phyloP scores from a whole-genome alignment of 345 rosid genomes.

The Passiflora organensis region DNA sequence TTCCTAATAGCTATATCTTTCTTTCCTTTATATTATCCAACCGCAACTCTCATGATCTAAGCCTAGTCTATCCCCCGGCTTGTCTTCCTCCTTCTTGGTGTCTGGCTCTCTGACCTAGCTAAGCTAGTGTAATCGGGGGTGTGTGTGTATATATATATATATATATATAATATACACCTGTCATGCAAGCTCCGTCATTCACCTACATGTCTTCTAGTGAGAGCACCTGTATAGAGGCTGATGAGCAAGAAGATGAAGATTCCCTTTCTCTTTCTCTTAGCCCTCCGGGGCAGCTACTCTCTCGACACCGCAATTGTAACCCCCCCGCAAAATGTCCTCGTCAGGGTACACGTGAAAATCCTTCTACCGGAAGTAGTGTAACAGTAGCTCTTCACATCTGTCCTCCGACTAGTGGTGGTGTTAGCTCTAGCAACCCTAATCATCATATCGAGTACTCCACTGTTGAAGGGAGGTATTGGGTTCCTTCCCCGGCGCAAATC shows the following conservation, averaged over 20 bases:
- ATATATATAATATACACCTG: too few relatives aligned
- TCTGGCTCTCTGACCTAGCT: background rate
- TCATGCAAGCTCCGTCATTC: conserved; percentile 43
- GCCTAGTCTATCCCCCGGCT: too few relatives aligned
- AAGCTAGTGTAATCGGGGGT: too few relatives aligned
- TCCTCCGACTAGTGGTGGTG: conserved; percentile 33
- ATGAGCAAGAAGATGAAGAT: conserved; percentile 48
- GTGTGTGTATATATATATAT: too few relatives aligned
- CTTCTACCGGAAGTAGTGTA: conserved; percentile 33
- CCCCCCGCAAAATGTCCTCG: conserved; percentile 9
- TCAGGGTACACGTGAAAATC: conserved; percentile 14
- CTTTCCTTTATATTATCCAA: too few relatives aligned
- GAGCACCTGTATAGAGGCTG: conserved; percentile 34
- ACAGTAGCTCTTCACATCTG: conserved; percentile 73
- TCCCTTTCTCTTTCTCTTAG: conserved; percentile 69
- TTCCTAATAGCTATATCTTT: too few relatives aligned
- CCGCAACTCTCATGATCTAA: too few relatives aligned
- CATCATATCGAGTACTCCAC: conserved; percentile 21
- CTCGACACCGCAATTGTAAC: conserved; percentile 23
- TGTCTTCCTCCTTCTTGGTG: conserved; percentile 13
- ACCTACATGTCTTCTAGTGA: conserved; percentile 36
- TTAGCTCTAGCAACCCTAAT: conserved; percentile 27
- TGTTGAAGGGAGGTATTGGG: conserved; percentile 67
- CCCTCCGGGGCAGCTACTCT: conserved; percentile 58
- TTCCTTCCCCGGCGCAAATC: conserved; percentile 80